A percentile compares a stretch with the other conserved stretches of the same genome.
These are phyloP conservation scores for Cladosporium sp. DNA, from an alignment of 2,329 filamentous ascomycete species.

Conservation along the genomic window DNA sequence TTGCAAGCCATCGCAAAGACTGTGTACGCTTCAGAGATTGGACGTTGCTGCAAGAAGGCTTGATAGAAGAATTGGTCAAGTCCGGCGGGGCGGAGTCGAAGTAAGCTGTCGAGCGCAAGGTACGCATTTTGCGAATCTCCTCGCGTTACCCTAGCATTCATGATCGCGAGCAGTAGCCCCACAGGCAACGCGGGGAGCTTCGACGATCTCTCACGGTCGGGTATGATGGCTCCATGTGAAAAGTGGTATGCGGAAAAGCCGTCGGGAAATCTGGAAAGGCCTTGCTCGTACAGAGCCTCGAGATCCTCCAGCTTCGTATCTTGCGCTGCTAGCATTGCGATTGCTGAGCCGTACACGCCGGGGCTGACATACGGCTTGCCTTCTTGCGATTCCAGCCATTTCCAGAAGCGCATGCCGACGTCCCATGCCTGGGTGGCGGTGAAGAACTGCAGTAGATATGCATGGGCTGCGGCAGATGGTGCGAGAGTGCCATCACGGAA, in stretches of 20 bases:
- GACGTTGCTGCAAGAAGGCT: slow-evolving; percentile 42
- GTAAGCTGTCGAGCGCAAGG: slow-evolving; percentile 44
- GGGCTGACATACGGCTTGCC: slow-evolving; percentile 36
- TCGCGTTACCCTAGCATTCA: slow-evolving; percentile 41
- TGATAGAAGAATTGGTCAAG: slow-evolving; percentile 33
- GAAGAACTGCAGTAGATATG: not conserved
- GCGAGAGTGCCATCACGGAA: slow-evolving; percentile 32
- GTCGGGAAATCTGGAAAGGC: slow-evolving; percentile 44
- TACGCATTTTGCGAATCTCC: slow-evolving; percentile 47
- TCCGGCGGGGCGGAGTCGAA: slow-evolving; percentile 42
- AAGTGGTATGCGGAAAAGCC: slow-evolving; percentile 45
- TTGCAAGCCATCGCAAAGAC: slow-evolving; percentile 46
- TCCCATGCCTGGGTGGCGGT: slow-evolving; percentile 22
- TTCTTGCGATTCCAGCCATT: slow-evolving; percentile 42
- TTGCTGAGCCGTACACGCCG: slow-evolving; percentile 45
- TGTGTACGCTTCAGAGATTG: slow-evolving; percentile 43
- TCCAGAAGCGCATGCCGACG: slow-evolving; percentile 41
- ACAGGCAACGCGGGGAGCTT: slow-evolving; percentile 18
- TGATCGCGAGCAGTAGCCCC: slow-evolving; percentile 44
- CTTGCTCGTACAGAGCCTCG: slow-evolving; percentile 43
- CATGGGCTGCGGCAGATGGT: not conserved
- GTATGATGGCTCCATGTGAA: slow-evolving; percentile 42
- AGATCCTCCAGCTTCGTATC: slow-evolving; percentile 37
- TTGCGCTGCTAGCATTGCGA: slow-evolving; percentile 44
- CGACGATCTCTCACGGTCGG: slow-evolving; percentile 34